phyloP scores from a whole-genome alignment of 208 protist genomes.

The Wallacemonas sp. region DNA sequence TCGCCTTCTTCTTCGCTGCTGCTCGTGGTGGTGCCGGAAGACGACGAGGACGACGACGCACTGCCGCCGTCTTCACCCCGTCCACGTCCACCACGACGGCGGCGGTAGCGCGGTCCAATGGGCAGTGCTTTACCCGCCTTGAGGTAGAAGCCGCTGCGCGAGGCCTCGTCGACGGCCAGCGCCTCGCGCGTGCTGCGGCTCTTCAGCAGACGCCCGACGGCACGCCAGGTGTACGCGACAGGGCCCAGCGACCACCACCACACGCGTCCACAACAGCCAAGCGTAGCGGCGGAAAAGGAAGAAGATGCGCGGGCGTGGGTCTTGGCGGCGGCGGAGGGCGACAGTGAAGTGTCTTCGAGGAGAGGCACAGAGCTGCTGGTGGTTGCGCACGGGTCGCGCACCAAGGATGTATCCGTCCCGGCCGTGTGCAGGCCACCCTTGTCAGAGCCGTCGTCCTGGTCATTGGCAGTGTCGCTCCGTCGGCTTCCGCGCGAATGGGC shows the following conservation, averaged over 20 bases:
- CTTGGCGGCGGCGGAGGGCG: no score
- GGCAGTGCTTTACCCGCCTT: slow-evolving; percentile 2
- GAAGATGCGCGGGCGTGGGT: neutral
- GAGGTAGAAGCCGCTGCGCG: slow-evolving; percentile 10
- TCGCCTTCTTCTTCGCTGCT: slow-evolving; percentile 3
- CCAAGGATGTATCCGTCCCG: neutral
- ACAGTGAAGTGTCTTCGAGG: neutral
- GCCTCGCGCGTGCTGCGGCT: neutral
- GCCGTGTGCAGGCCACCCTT: neutral
- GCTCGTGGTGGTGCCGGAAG: neutral
- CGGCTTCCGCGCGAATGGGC: no score
- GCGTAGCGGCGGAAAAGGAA: neutral
- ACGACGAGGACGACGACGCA: neutral
- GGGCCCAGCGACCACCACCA: slow-evolving; percentile 14
- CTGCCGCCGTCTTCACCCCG: neutral
- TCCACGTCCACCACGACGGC: neutral
- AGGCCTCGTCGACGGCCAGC: neutral
- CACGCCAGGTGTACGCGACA: slow-evolving; percentile 13
- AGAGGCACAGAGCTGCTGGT: neutral
- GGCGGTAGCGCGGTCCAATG: neutral
- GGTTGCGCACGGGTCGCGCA: neutral
- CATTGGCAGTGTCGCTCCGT: neutral
- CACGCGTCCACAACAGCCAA: neutral
- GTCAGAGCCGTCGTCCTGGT: neutral
- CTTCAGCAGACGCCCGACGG: neutral